These are phyloP conservation scores for Apiospora pterosperma DNA, from an alignment of 2,329 filamentous ascomycete species.

Conservation along the genomic window DNA sequence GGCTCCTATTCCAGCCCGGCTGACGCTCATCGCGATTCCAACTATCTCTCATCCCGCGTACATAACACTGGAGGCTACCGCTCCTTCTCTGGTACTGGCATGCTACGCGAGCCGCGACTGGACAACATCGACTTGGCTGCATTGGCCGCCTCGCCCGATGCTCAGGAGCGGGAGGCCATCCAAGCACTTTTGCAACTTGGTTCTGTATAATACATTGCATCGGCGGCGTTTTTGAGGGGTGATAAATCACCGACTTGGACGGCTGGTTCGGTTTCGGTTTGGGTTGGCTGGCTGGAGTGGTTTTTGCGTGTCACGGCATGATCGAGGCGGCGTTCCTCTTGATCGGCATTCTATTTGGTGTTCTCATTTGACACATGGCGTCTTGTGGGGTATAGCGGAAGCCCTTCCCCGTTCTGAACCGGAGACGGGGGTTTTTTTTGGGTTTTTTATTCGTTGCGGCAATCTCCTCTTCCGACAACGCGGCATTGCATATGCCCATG, in stretches of 20 bases:
- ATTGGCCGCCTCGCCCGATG: conserved; percentile 53
- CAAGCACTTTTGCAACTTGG: conserved; percentile 78
- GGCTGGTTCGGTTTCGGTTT: conserved; percentile 17
- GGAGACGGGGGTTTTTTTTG: too few relatives aligned
- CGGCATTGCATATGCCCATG: conserved; percentile 22
- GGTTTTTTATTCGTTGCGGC: conserved; percentile 14
- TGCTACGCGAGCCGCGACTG: conserved; percentile 51
- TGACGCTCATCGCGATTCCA: conserved; percentile 51
- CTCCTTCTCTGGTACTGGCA: conserved; percentile 49
- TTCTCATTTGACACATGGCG: conserved; percentile 20
- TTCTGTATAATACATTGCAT: conserved; percentile 66
- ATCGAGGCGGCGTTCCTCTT: conserved; percentile 24
- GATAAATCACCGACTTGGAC: conserved; percentile 14
- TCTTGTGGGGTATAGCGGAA: conserved; percentile 14
- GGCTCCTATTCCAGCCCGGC: conserved; percentile 57
- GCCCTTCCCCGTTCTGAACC: not conserved
- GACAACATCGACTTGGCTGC: conserved; percentile 50
- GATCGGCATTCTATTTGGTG: conserved; percentile 19
- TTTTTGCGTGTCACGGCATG: conserved; percentile 20
- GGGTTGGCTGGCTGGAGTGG: conserved; percentile 20
- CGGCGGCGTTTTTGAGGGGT: conserved; percentile 43
- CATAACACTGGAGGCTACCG: conserved; percentile 44
- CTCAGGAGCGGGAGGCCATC: conserved; percentile 77
- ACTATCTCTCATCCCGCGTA: conserved; percentile 45
- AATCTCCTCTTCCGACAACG: conserved; percentile 10